Base-by-base conservation (phyloP, 805 yeast genomes). In the Starmera caribaea region DNA sequence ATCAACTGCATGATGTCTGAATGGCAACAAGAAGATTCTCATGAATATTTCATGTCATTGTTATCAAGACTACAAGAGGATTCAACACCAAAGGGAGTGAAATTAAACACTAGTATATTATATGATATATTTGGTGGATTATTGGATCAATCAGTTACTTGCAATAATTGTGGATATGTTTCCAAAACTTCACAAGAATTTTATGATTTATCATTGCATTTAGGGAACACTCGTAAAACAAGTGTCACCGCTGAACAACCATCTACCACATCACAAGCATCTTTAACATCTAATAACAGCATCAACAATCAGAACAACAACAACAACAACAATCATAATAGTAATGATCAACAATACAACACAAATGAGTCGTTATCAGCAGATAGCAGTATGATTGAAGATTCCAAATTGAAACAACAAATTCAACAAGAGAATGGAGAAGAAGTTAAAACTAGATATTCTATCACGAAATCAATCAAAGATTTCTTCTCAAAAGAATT, bases 1-100 rank as follows among this genome's bases (percentile, higher is more conserved):
- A 86, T 90, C 51, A 88, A 88, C 60, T 86, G 95, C 57, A 85
- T 86, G 95, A 87, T 89, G 95, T 79, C 88, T 35, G 92, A 81
- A 58, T 89, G 96, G 96, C 89, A 87, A 61, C 98, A 92, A 59
- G 97, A 92, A 61, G 98, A 92, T 61, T 83, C 96, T 1, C 98
- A 92, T 61, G 98, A 92, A 62, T 92, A 89, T 63, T 86, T 82
- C 58, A 89, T 89, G 97, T 85, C 95, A 11, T 66, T 89, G 44
- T 72, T 89, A 71, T 76, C 90, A 8, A 65, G 96, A 38, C 63
- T 89, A 38, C 97, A 89, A 61, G 97, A 89, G 55, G 97, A 89
- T 56, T 73, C 86, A 11, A 87, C 92, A 1, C 97, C 97, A 30
- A 81, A 75, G 54, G 96, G 96, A n/a, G 71, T 66, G 36, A 89